phyloP scores from a whole-genome alignment of 192 early-diverging fungal genomes.

The Backusella circina region DNA sequence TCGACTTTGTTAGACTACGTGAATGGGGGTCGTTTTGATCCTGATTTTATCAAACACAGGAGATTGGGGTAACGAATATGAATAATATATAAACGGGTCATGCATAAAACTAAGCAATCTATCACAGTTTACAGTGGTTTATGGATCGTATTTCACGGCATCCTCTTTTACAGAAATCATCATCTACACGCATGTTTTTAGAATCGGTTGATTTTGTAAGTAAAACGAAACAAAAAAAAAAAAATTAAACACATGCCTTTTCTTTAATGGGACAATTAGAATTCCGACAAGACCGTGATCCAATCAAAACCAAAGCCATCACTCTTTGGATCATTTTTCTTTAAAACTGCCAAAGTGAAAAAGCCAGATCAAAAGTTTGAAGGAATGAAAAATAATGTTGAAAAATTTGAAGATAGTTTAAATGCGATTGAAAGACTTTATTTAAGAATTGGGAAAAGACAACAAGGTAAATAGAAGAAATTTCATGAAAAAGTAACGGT shows the following conservation, averaged over 20 bases:
- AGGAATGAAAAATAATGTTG: constrained; percentile 73
- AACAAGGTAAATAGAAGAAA: constrained; percentile 43
- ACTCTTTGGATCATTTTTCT: constrained; percentile 71
- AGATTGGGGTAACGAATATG: constrained; percentile 19
- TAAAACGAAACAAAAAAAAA: neutral
- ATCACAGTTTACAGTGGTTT: constrained; percentile 74
- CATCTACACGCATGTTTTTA: constrained; percentile 74
- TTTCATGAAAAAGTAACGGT: neutral
- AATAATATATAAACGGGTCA: constrained; percentile 30
- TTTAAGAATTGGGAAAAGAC: constrained; percentile 64
- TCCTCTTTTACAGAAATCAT: constrained; percentile 70
- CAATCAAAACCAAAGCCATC: neutral
- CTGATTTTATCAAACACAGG: constrained; percentile 87
- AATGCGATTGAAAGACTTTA: constrained; percentile 77
- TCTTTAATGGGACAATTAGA: neutral
- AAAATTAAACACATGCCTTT: neutral
- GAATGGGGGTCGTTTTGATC: constrained; percentile 89
- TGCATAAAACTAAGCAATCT: neutral
- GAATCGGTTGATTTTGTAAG: constrained; percentile 74
- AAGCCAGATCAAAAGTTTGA: constrained; percentile 82
- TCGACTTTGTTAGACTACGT: constrained; percentile 81
- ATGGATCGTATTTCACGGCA: constrained; percentile 77
- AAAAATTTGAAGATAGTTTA: constrained; percentile 84
- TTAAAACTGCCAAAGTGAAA: constrained; percentile 86
- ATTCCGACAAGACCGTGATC: neutral